Evolutionary conservation across 2,329 filamentous ascomycete species (phyloP).

Genomic region (Xylaria sp.): DNA sequence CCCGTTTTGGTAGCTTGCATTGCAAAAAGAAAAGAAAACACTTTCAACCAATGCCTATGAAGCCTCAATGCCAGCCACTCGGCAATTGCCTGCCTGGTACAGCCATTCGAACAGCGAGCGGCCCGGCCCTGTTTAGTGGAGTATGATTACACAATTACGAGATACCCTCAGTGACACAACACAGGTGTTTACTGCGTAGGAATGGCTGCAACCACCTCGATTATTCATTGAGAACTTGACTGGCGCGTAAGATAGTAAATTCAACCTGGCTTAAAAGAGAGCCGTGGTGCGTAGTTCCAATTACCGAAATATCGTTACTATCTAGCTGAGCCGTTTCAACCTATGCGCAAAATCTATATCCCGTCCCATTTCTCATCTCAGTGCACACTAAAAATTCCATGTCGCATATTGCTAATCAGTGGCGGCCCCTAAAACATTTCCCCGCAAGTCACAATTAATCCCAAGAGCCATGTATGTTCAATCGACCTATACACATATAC

Average conservation of each 20-base stretch:
- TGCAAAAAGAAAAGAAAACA: neutral
- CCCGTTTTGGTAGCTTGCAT: neutral
- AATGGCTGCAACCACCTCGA: too few species aligned
- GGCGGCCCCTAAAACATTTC: neutral
- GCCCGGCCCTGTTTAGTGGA: neutral
- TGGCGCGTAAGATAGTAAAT: too few species aligned
- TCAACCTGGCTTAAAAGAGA: neutral
- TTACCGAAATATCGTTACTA: neutral
- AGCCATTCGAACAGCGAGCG: too few species aligned
- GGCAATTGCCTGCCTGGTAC: too few species aligned
- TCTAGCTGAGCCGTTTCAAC: neutral
- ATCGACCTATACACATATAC: neutral
- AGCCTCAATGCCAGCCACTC: too few species aligned
- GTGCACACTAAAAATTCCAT: neutral
- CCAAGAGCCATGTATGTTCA: neutral
- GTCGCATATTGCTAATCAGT: constrained; percentile 8
- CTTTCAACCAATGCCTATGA: neutral
- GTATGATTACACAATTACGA: too few species aligned
- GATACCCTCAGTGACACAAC: too few species aligned
- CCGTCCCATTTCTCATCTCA: neutral
- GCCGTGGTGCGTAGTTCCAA: neutral
- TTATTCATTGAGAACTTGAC: neutral
- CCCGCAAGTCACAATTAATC: neutral
- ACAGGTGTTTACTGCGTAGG: too few species aligned
- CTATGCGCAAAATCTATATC: neutral